phyloP scores from a whole-genome alignment of 2,329 filamentous ascomycete genomes.

The Xylaria sp. region DNA sequence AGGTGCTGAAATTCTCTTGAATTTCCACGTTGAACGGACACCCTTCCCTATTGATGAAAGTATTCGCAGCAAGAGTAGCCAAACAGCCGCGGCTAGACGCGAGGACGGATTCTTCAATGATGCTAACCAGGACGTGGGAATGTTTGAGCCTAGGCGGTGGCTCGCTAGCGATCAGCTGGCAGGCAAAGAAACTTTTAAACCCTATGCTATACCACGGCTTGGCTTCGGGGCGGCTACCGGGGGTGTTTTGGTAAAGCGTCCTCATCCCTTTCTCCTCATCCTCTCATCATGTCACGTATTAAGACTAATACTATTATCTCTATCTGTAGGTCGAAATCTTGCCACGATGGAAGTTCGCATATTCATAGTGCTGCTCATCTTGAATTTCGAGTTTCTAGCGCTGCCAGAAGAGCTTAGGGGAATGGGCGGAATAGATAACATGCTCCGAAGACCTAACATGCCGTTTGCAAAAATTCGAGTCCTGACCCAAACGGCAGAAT shows the following conservation, averaged over 20 bases:
- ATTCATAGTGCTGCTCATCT: slow-evolving; percentile 28
- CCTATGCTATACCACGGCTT: slow-evolving; percentile 50
- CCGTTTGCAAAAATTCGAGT: slow-evolving; percentile 33
- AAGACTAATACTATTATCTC: background rate
- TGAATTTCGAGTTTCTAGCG: slow-evolving; percentile 37
- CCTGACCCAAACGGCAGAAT: no score
- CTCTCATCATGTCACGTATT: background rate
- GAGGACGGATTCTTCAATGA: no score
- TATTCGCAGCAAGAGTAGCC: no score
- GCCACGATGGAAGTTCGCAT: slow-evolving; percentile 38
- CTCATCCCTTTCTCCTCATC: no score
- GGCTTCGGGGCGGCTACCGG: slow-evolving; percentile 53
- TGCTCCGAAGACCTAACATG: slow-evolving; percentile 33
- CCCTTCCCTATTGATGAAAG: no score
- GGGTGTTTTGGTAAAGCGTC: slow-evolving; percentile 54
- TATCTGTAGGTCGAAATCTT: slow-evolving; percentile 34
- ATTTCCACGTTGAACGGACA: no score
- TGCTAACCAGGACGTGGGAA: no score
- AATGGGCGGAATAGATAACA: slow-evolving; percentile 27
- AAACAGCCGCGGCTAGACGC: no score
- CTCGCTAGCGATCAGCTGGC: slow-evolving; percentile 45
- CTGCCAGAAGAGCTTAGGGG: slow-evolving; percentile 30
- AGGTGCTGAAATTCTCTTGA: no score
- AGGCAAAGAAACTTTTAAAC: slow-evolving; percentile 50
- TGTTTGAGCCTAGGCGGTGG: slow-evolving; percentile 44